Evolutionary conservation across 331 rosid species (phyloP).

Genomic region (Telfairia occidentalis): DNA sequence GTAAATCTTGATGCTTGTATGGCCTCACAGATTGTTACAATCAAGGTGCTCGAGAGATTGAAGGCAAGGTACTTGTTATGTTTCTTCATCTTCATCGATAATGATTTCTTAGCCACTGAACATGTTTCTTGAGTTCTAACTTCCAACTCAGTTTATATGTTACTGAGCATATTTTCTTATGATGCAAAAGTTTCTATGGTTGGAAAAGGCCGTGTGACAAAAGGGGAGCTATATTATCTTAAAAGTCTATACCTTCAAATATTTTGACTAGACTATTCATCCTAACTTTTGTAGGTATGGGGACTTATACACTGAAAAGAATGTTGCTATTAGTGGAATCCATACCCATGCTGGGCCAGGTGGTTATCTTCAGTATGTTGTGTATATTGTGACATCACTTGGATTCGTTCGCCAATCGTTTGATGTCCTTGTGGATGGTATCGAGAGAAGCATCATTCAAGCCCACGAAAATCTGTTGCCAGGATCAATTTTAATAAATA

Average conservation of each 20-base stretch:
- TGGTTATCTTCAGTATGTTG: constrained; percentile 84
- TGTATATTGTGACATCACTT: constrained; percentile 72
- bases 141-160: background rate
- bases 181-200: background rate
- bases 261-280: background rate
- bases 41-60: constrained; percentile 71
- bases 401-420: constrained; percentile 93
- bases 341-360: constrained; percentile 99
- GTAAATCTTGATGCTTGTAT: constrained; percentile 95
- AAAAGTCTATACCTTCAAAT: background rate
- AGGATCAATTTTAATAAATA: constrained; percentile 55
- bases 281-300: constrained; percentile 51
- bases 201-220: background rate
- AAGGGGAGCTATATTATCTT: background rate
- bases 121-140: background rate
- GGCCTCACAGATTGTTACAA: constrained; percentile 73
- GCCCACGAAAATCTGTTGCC: constrained; percentile 86
- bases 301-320: constrained; percentile 63
- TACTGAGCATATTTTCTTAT: background rate
- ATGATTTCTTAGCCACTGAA: background rate
- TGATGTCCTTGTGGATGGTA: constrained; percentile 76
- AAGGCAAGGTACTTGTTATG: constrained; percentile 54
- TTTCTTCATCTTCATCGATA: background rate
- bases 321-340: constrained; percentile 89
- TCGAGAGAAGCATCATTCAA: constrained; percentile 65